A percentile compares a stretch with the other conserved stretches of the same genome.
phyloP scores from a whole-genome alignment of 306 rosid species.

The Dalbergia cultrata region DNA sequence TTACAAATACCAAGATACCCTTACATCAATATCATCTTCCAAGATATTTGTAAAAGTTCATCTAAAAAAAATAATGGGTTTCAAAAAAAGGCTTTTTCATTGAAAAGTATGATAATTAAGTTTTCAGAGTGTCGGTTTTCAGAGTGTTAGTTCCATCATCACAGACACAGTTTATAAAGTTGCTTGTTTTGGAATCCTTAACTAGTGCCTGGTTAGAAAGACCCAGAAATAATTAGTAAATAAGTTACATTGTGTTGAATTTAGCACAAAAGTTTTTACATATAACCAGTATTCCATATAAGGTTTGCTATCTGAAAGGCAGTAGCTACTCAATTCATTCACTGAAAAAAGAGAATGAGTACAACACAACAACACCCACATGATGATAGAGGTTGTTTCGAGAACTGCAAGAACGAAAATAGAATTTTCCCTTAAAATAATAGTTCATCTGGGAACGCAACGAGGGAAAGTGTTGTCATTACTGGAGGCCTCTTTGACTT shows the following conservation, averaged over 20 bases:
- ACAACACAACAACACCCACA: background rate
- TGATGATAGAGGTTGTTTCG: background rate
- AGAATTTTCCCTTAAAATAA: background rate
- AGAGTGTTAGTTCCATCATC: too few relatives aligned
- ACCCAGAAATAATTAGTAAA: background rate
- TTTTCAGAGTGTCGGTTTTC: too few relatives aligned
- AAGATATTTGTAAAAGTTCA: background rate
- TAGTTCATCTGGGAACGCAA: background rate
- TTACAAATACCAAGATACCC: constrained; percentile 14
- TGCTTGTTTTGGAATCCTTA: too few relatives aligned
- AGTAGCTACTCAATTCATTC: background rate
- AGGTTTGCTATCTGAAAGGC: background rate
- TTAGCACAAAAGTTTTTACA: background rate
- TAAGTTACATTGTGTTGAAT: constrained; percentile 7
- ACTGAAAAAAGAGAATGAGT: background rate
- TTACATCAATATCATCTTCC: background rate
- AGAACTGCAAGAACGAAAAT: background rate
- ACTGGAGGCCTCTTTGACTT: background rate
- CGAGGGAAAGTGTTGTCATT: background rate
- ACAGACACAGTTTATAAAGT: too few relatives aligned
- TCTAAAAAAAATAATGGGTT: background rate
- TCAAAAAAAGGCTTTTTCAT: too few relatives aligned
- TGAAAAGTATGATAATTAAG: too few relatives aligned
- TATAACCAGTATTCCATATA: background rate
- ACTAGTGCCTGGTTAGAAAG: too few relatives aligned